Conservation (phyloP, 2,329 filamentous ascomycete genomes). For the Fusarium tricinctum region DNA sequence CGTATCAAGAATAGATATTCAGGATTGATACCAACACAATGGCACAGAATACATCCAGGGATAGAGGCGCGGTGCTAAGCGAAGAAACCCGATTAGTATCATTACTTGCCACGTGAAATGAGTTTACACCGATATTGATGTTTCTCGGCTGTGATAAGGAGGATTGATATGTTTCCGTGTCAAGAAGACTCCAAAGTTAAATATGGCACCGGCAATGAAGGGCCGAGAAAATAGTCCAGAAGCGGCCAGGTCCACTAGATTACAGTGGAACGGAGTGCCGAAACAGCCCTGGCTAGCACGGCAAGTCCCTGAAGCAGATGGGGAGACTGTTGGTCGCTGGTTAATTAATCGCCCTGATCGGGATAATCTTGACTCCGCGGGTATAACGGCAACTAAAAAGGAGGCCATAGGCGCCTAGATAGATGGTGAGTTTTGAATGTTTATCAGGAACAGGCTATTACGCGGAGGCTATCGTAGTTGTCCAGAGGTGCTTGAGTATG, state of each 20-base stretch:
- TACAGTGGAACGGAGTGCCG: constrained; percentile 13
- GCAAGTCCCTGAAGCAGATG: constrained; percentile 1
- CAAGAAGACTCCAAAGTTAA: constrained; percentile 15
- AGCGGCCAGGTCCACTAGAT: constrained; percentile 17
- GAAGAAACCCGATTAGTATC: not conserved
- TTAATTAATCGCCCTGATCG: not conserved
- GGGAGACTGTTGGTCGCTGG: not conserved
- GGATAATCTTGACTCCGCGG: constrained; percentile 25
- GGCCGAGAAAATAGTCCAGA: constrained; percentile 30
- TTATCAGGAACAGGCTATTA: not conserved
- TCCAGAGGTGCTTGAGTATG: not conserved
- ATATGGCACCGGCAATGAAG: constrained; percentile 23
- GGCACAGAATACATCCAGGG: not conserved
- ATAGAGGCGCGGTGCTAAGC: not conserved
- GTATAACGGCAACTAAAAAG: constrained; percentile 28
- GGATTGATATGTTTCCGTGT: constrained; percentile 15
- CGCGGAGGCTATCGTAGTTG: not conserved
- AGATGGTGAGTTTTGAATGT: constrained; percentile 8
- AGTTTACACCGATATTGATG: constrained; percentile 19
- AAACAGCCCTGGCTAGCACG: constrained; percentile 11
- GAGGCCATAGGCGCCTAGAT: constrained; percentile 14
- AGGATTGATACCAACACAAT: constrained; percentile 16
- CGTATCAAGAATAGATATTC: constrained; percentile 4
- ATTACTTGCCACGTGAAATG: not conserved
- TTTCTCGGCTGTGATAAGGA: constrained; percentile 18